Conservation (phyloP, 2,329 filamentous ascomycete species). For the Chaetomium sp. region DNA sequence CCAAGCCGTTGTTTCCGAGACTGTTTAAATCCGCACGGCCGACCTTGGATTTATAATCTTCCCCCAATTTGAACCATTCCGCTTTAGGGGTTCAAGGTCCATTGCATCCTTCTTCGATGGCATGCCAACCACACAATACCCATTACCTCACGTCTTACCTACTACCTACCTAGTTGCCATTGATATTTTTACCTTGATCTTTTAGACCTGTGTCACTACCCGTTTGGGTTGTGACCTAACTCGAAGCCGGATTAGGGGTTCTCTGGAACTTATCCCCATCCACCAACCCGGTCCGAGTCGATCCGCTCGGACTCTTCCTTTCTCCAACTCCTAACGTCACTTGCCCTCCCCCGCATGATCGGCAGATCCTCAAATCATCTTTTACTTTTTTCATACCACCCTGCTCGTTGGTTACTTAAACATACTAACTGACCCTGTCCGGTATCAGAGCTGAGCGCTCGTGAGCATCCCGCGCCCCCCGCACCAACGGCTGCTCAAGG, state of each 20-base stretch:
- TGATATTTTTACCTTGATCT: too few relatives aligned
- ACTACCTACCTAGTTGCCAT: too few relatives aligned
- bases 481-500: slow-evolving; percentile 7
- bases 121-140: too few relatives aligned
- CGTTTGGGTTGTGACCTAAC: too few relatives aligned
- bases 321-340: not conserved
- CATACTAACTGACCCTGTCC: slow-evolving; percentile 14
- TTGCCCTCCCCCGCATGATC: not conserved
- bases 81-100: slow-evolving; percentile 1
- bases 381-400: not conserved
- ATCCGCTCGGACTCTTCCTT: slow-evolving; percentile 4
- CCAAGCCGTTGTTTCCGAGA: not conserved
- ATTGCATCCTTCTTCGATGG: too few relatives aligned
- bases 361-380: not conserved
- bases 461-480: slow-evolving; percentile 8
- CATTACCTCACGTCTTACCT: too few relatives aligned
- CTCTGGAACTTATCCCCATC: not conserved
- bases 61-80: slow-evolving; percentile 1
- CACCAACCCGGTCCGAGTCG: not conserved
- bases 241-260: not conserved
- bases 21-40: not conserved
- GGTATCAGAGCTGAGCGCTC: slow-evolving; percentile 15
- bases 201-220: too few relatives aligned
- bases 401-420: not conserved
- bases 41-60: slow-evolving; percentile 16